These are phyloP conservation scores for Alternaria dauci DNA, from an alignment of 2,329 filamentous ascomycete species.

Conservation along the genomic window DNA sequence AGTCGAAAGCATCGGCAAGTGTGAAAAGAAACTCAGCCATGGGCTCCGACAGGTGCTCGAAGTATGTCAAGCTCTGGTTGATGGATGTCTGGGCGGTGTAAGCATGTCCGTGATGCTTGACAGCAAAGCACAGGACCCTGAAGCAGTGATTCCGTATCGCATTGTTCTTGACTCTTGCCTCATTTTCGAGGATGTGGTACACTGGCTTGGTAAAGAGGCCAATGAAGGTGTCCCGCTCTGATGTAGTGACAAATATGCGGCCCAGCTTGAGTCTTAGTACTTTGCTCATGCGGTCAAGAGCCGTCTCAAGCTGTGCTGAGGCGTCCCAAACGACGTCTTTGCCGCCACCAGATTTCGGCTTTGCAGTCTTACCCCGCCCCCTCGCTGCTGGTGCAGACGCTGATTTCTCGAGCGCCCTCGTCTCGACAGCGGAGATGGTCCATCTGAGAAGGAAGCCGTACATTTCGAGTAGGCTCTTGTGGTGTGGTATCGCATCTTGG, in stretches of 20 bases:
- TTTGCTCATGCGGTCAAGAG: constrained; percentile 94
- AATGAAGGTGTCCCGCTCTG: constrained; percentile 94
- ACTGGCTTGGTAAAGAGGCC: constrained; percentile 89
- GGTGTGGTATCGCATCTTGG: constrained; percentile 77
- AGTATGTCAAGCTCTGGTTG: constrained; percentile 96
- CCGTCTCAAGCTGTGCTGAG: constrained; percentile 82
- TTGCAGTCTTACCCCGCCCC: constrained; percentile 76
- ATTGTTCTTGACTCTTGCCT: constrained; percentile 87
- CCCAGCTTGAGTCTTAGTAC: constrained; percentile 90
- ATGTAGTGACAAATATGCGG: constrained; percentile 94
- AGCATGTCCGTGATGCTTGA: constrained; percentile 97
- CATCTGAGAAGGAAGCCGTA: constrained; percentile 95
- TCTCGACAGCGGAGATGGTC: constrained; percentile 93
- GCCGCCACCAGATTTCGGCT: constrained; percentile 64
- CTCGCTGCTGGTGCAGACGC: constrained; percentile 74
- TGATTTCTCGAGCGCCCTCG: constrained; percentile 90
- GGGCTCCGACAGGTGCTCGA: constrained; percentile 97
- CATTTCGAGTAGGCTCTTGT: constrained; percentile 91
- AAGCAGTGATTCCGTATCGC: constrained; percentile 95
- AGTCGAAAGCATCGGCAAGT: constrained; percentile 95
- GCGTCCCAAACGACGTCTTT: constrained; percentile 90
- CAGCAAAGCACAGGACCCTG: constrained; percentile 93
- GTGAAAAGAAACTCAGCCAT: constrained; percentile 99
- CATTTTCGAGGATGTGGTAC: constrained; percentile 93
- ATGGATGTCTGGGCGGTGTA: constrained; percentile 98